These are phyloP conservation scores for Sporothrix dimorphospora DNA, from an alignment of 2,329 filamentous ascomycete genomes.

Conservation along the genomic window DNA sequence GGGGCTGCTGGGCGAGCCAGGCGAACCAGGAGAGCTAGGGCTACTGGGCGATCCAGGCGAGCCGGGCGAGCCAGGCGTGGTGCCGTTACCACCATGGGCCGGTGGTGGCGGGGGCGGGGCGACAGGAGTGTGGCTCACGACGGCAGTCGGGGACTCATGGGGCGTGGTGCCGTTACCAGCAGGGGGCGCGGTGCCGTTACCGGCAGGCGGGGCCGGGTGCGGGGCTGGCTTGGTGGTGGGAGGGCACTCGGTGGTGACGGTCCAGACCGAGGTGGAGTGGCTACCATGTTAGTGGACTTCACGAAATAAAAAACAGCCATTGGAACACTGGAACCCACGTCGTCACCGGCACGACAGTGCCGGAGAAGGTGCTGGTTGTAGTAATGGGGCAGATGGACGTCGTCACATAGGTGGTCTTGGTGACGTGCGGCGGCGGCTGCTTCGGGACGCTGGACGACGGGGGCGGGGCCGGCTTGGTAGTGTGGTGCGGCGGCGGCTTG, in stretches of 20 bases:
- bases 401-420: not conserved
- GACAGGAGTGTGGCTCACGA: too few relatives aligned
- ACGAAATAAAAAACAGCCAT: not conserved
- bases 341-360: not conserved
- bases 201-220: not conserved
- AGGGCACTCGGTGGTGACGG: conserved; percentile 47
- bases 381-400: not conserved
- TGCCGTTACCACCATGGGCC: not conserved
- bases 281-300: not conserved
- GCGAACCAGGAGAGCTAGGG: too few relatives aligned
- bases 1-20: not conserved
- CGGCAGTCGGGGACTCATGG: not conserved
- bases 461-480: too few relatives aligned
- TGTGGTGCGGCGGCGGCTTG: too few relatives aligned
- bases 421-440: not conserved
- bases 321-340: not conserved
- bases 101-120: too few relatives aligned
- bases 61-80: not conserved
- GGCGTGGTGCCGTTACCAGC: not conserved
- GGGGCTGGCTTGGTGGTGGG: conserved; percentile 44
- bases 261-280: not conserved
- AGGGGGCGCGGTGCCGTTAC: not conserved
- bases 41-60: too few relatives aligned
- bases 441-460: too few relatives aligned
- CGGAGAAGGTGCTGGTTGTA: not conserved